Evolutionary conservation across 371 early-diverging fungal genomes (phyloP), one percentile per base, ranked within the genome.

Genomic region (Vairimorpha ceranae): DNA sequence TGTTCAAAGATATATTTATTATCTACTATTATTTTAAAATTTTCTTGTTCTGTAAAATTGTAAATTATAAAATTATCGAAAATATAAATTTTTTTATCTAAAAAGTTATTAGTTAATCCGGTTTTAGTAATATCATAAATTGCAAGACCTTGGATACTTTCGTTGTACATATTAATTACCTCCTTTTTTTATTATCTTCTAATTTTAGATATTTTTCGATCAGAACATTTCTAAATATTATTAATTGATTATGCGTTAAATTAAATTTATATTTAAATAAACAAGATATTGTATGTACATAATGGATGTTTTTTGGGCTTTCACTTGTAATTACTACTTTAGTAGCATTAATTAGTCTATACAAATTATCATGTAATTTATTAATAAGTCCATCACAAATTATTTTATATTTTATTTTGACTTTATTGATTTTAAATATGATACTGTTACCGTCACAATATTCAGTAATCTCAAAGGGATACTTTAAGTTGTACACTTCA

Each of bases 391-490:
- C 56, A 17, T 54, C 19, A 54, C 25, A 27, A 54, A 7, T 25
- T 25, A 54, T 27, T 8, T 54, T 25, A 25, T 25, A 54, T 54
- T 61, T 3, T 15, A 61, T 32, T n/a, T 61, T 61, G 1, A 61
- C 33, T 35, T 61, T 29, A 3, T 8, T 2, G 14, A 61, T 19
- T 35, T 61, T 19, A 32, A 70, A 6, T 25, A 27, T 46, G 0
- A 70, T 30, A 63, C 36, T 58, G 6, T 33, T n/a, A 10, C 71
- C 71, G 33, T 70, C 71, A 48, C 23, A 70, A 29, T 70, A 70
- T 21, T 70, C 51, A 14, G 19, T 12, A n/a, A 70, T 36, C 0
- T 17, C 15, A 35, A 70, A 70, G 7, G 71, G 71, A 63, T 35
- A 29, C n/a, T 19, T 4, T 0, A 70, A 23, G 15, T 70, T 51